Percentiles rank a stretch among this genome's conserved stretches.
Evolutionary conservation across 2,329 filamentous ascomycete species (phyloP).

Genomic region (Hymenoscyphus linearis): DNA sequence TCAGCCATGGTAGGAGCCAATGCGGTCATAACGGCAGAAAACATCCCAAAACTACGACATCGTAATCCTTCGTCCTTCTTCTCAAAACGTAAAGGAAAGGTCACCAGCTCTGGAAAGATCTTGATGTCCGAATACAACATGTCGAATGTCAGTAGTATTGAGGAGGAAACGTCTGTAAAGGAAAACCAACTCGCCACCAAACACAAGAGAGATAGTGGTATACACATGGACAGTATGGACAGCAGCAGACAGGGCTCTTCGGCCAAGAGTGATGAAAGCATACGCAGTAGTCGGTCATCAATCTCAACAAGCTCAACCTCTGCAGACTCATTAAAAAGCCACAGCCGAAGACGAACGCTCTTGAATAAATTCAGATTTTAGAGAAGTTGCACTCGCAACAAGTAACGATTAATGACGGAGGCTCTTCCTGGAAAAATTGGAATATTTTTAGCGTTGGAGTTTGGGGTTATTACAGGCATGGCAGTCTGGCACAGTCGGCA

Average conservation of each 20-base stretch:
- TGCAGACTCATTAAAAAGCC: background rate
- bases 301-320: background rate
- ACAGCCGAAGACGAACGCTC: constrained; percentile 2
- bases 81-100: constrained; percentile 10
- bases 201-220: background rate
- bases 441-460: constrained; percentile 13
- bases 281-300: background rate
- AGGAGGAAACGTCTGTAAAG: constrained; percentile 8
- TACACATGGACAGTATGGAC: background rate
- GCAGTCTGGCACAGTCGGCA: background rate
- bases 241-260: background rate
- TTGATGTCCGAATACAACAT: constrained; percentile 21
- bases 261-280: background rate
- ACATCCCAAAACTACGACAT: constrained; percentile 35
- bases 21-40: constrained; percentile 52
- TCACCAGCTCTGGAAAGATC: constrained; percentile 2
- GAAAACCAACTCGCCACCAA: constrained; percentile 1
- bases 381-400: background rate
- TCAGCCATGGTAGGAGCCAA: constrained; percentile 53
- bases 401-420: background rate
- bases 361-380: constrained; percentile 8
- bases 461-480: constrained; percentile 1
- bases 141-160: constrained; percentile 19
- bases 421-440: background rate
- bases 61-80: constrained; percentile 18